Percentiles rank a stretch among this genome's conserved stretches.
phyloP scores from a whole-genome alignment of 2,329 filamentous ascomycete genomes.

The Zopfia rhizophila region DNA sequence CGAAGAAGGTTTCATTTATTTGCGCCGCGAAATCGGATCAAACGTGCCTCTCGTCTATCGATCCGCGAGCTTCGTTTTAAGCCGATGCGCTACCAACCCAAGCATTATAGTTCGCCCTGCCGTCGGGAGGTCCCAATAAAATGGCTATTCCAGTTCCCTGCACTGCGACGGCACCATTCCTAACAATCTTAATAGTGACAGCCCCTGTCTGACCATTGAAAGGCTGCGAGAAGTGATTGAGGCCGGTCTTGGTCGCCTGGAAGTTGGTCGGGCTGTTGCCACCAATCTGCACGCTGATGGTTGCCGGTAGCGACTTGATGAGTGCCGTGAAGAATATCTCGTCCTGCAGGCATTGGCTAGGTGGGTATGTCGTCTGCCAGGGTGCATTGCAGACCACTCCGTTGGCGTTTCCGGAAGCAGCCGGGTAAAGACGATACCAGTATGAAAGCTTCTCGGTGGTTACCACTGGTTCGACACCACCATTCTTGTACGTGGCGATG shows the following conservation, averaged over 20 bases:
- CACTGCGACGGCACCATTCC: slow-evolving; percentile 3
- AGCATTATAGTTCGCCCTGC: slow-evolving; percentile 23
- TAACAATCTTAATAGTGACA: slow-evolving; percentile 15
- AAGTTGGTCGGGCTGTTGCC: slow-evolving; percentile 3
- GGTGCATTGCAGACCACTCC: slow-evolving; percentile 48
- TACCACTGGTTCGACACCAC: slow-evolving; percentile 42
- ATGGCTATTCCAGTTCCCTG: slow-evolving; percentile 11
- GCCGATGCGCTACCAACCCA: slow-evolving; percentile 17
- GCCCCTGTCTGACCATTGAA: slow-evolving; percentile 25
- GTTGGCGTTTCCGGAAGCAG: slow-evolving; percentile 48
- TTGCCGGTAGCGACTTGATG: slow-evolving; percentile 29
- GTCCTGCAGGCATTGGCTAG: slow-evolving; percentile 53
- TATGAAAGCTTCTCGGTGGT: slow-evolving; percentile 49
- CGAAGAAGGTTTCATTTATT: no score
- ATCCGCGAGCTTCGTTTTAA: no score
- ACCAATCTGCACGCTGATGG: slow-evolving; percentile 17
- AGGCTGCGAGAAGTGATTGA: slow-evolving; percentile 15
- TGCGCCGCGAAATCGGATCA: no score
- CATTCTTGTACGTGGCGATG: slow-evolving; percentile 62
- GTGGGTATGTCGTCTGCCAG: slow-evolving; percentile 24
- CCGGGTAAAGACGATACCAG: slow-evolving; percentile 58
- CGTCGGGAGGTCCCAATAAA: background rate
- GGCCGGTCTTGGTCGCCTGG: slow-evolving; percentile 2
- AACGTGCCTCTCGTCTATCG: no score
- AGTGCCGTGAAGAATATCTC: slow-evolving; percentile 57